phyloP scores from a whole-genome alignment of 768 basidiomycete genomes.

The Tricholoma flavovirens region DNA sequence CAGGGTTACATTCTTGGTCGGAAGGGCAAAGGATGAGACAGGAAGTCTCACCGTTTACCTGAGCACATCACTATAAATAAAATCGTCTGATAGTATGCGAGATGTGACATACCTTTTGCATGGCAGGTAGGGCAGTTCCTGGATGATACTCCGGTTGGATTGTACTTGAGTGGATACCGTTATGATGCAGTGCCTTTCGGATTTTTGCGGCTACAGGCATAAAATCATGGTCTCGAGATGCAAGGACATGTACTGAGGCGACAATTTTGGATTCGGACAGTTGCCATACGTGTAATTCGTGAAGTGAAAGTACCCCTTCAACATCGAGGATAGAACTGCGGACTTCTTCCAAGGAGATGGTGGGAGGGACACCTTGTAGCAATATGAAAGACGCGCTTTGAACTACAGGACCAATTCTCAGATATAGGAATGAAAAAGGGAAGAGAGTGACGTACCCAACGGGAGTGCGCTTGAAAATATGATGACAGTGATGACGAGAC shows the following conservation, averaged over 20 bases:
- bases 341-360: conserved; percentile 86
- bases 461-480: conserved; percentile 96
- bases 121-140: conserved; percentile 34
- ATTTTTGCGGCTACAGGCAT: conserved; percentile 87
- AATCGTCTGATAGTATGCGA: neutral
- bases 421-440: neutral
- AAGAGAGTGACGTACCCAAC: conserved; percentile 50
- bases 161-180: conserved; percentile 92
- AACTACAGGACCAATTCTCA: conserved; percentile 35
- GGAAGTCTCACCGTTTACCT: conserved; percentile 49
- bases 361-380: conserved; percentile 88
- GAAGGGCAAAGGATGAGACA: conserved; percentile 72
- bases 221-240: conserved; percentile 78
- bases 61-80: conserved; percentile 6
- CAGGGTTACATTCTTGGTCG: conserved; percentile 61
- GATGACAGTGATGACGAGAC: conserved; percentile 89
- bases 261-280: conserved; percentile 93
- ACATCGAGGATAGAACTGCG: conserved; percentile 75
- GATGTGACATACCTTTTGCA: conserved; percentile 35
- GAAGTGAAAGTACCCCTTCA: conserved; percentile 80
- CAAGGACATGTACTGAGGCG: conserved; percentile 91
- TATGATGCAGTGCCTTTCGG: conserved; percentile 76
- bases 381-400: conserved; percentile 92
- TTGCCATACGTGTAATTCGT: conserved; percentile 97
- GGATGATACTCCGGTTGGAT: conserved; percentile 84